Conservation (phyloP, 805 yeast genomes). For the Torulaspora microellipsoides region DNA sequence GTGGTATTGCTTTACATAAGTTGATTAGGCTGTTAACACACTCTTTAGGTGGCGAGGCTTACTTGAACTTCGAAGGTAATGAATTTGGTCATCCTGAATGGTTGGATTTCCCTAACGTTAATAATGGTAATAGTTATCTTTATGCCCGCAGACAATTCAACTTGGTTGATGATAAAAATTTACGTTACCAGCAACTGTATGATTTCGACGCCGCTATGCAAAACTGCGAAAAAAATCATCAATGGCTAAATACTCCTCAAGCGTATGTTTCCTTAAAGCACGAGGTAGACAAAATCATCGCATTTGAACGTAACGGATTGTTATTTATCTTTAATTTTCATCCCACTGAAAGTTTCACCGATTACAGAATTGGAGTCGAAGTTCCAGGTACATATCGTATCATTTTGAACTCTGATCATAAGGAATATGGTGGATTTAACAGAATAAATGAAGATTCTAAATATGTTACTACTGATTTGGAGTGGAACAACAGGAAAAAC, state of each 20-base stretch:
- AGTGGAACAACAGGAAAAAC: slow-evolving; percentile 78
- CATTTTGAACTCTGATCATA: slow-evolving; percentile 69
- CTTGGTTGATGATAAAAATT: slow-evolving; percentile 68
- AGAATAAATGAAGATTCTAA: slow-evolving; percentile 55
- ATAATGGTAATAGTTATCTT: slow-evolving; percentile 83
- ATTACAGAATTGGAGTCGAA: slow-evolving; percentile 89
- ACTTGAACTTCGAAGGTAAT: slow-evolving; percentile 93
- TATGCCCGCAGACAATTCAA: slow-evolving; percentile 96
- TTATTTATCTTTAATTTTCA: slow-evolving; percentile 88
- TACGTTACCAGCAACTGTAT: slow-evolving; percentile 74
- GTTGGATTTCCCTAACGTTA: slow-evolving; percentile 93
- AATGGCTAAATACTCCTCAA: slow-evolving; percentile 67
- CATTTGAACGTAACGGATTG: slow-evolving; percentile 81
- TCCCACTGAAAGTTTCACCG: slow-evolving; percentile 75
- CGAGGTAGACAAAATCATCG: slow-evolving; percentile 84
- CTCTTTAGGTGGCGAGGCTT: slow-evolving; percentile 94
- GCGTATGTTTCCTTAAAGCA: slow-evolving; percentile 87
- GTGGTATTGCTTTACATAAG: slow-evolving; percentile 90
- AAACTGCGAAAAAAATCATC: slow-evolving; percentile 59
- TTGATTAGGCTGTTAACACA: slow-evolving; percentile 84
- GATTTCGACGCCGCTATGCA: slow-evolving; percentile 87
- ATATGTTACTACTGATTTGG: slow-evolving; percentile 66
- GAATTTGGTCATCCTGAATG: slow-evolving; percentile 99
- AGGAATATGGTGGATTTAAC: slow-evolving; percentile 74
- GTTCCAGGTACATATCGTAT: slow-evolving; percentile 69